Evolutionary conservation across 768 basidiomycete genomes (phyloP).

Genomic region (Panellus pusillus): DNA sequence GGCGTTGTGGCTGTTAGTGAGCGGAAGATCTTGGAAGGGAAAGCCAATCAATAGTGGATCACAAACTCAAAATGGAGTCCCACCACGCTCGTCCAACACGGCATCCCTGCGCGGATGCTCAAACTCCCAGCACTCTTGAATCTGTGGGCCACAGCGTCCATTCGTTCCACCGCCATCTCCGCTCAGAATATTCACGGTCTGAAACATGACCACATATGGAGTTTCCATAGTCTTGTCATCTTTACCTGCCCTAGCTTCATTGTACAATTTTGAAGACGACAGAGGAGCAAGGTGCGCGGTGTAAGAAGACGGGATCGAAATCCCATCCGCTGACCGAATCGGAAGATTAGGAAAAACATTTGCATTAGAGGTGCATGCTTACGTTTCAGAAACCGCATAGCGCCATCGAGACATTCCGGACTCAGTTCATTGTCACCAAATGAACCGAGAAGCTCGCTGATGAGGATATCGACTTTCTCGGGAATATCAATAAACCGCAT

Average conservation of each 20-base stretch:
- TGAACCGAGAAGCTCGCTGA: constrained; percentile 94
- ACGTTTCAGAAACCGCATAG: constrained; percentile 92
- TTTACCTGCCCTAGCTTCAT: constrained; percentile 69
- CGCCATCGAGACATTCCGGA: constrained; percentile 97
- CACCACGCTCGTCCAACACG: constrained; percentile 71
- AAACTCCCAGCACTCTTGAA: constrained; percentile 98
- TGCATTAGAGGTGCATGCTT: constrained; percentile 31
- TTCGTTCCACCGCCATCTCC: constrained; percentile 63
- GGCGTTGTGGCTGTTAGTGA: constrained; percentile 96
- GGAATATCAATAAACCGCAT: constrained; percentile 86
- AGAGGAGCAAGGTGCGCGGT: constrained; percentile 93
- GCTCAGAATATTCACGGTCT: constrained; percentile 86
- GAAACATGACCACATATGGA: constrained; percentile 98
- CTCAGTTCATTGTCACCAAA: constrained; percentile 99
- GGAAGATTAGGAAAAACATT: not conserved
- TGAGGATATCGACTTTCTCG: constrained; percentile 87
- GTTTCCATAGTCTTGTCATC: constrained; percentile 82
- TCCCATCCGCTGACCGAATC: constrained; percentile 67
- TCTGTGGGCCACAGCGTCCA: constrained; percentile 73
- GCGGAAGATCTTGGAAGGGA: constrained; percentile 66
- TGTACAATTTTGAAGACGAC: constrained; percentile 90
- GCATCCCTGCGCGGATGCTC: constrained; percentile 87
- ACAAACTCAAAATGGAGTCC: constrained; percentile 16
- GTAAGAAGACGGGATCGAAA: constrained; percentile 96
- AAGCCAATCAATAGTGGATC: not conserved